These are phyloP conservation scores for Trichosporon sp. DNA, from an alignment of 1,284 basidiomycete species.

Conservation along the genomic window DNA sequence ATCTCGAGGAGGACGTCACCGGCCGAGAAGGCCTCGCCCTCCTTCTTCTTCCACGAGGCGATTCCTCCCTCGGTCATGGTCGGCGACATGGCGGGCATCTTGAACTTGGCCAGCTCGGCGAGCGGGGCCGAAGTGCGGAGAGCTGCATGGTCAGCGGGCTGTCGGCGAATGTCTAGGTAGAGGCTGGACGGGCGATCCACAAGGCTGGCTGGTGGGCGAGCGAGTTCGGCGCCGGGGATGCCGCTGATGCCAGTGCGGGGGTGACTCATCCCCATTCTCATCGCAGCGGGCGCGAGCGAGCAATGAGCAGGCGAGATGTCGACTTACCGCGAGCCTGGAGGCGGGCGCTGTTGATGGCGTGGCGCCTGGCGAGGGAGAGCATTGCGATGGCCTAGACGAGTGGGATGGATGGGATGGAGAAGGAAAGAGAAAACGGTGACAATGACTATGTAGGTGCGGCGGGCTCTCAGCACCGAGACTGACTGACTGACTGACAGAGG, in stretches of 20 bases:
- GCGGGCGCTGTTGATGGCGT: conserved; percentile 25
- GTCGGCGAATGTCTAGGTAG: not conserved
- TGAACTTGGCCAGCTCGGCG: conserved; percentile 78
- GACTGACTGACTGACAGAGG: not conserved
- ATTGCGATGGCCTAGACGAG: conserved; percentile 17
- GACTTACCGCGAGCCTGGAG: conserved; percentile 33
- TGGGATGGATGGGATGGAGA: conserved; percentile 4
- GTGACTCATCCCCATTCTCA: too few relatives aligned
- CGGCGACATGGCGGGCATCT: conserved; percentile 99
- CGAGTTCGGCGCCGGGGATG: not conserved
- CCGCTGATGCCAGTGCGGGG: not conserved
- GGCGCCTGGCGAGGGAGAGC: conserved; percentile 43
- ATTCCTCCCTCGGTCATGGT: conserved; percentile 99
- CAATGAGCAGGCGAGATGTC: not conserved
- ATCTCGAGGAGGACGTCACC: conserved; percentile 80
- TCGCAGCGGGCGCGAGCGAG: not conserved
- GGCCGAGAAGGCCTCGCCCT: conserved; percentile 80
- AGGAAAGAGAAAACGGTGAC: not conserved
- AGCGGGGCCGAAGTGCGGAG: conserved; percentile 73
- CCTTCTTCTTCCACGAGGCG: conserved; percentile 93
- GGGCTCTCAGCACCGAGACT: not conserved
- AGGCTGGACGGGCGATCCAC: too few relatives aligned
- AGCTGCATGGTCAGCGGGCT: conserved; percentile 53
- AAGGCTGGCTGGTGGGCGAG: not conserved
- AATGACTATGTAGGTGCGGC: not conserved